Percentiles rank a stretch among this genome's conserved stretches.
phyloP scores from a whole-genome alignment of 1,139 yeast species.

The Yamadazyma triangularis region DNA sequence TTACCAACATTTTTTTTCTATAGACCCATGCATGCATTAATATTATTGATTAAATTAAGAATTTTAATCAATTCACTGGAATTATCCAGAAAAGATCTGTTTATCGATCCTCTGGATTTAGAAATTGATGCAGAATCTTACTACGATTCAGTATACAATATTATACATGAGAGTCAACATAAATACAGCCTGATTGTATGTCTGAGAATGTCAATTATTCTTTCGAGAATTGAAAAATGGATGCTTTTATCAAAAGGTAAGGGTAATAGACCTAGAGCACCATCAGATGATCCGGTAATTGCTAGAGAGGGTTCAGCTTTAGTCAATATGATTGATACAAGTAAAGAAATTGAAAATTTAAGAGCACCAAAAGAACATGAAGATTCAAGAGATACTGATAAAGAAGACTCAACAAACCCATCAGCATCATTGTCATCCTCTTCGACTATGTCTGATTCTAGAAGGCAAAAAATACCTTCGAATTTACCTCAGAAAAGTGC shows the following conservation, averaged over 20 bases:
- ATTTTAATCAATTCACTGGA: slow-evolving; percentile 37
- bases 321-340: slow-evolving; percentile 40
- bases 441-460: not conserved
- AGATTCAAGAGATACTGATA: not conserved
- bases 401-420: not conserved
- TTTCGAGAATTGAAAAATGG: slow-evolving; percentile 45
- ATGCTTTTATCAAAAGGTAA: slow-evolving; percentile 34
- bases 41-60: slow-evolving; percentile 41
- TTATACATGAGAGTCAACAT: slow-evolving; percentile 20
- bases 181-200: slow-evolving; percentile 33
- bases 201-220: slow-evolving; percentile 37
- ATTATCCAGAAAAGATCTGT: slow-evolving; percentile 11
- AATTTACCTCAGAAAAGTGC: not conserved
- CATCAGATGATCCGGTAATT: too few species aligned
- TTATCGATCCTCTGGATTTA: slow-evolving; percentile 12
- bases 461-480: not conserved
- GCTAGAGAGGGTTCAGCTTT: slow-evolving; percentile 17
- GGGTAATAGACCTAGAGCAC: not conserved
- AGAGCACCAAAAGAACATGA: slow-evolving; percentile 25
- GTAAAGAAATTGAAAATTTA: slow-evolving; percentile 44
- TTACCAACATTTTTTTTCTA: slow-evolving; percentile 54
- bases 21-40: slow-evolving; percentile 52
- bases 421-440: not conserved
- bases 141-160: slow-evolving; percentile 23
- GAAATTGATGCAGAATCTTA: slow-evolving; percentile 34